Evolutionary conservation across 371 early-diverging fungal species (phyloP).

Genomic region (Fennellomyces sp.): DNA sequence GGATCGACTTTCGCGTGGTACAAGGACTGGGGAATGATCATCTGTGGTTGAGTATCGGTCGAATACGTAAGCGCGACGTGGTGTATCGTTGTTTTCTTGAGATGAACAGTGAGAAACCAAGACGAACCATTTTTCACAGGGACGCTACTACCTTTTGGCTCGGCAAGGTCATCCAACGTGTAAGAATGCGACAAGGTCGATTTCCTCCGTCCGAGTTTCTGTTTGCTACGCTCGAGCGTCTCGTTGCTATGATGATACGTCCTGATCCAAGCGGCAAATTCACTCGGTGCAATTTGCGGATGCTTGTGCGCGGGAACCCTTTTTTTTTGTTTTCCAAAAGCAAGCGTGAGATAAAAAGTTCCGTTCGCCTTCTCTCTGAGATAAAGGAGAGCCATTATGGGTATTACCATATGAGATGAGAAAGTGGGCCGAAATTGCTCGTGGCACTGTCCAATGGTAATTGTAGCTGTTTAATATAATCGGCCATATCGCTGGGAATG

Average conservation of each 20-base stretch:
- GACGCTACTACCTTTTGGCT: too few species aligned
- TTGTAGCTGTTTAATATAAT: not conserved
- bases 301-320: constrained; percentile 34
- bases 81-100: not conserved
- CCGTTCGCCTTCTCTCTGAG: not conserved
- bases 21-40: constrained; percentile 14
- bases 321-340: not conserved
- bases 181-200: not conserved
- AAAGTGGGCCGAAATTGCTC: not conserved
- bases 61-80: constrained; percentile 8
- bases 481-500: constrained; percentile 1
- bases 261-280: constrained; percentile 25
- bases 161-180: not conserved
- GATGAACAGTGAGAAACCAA: not conserved
- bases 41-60: constrained; percentile 13
- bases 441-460: not conserved
- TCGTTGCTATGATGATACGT: constrained; percentile 27
- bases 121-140: too few species aligned
- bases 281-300: constrained; percentile 29
- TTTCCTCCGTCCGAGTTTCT: not conserved
- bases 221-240: constrained; percentile 9
- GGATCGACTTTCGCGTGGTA: constrained; percentile 15
- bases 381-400: too few species aligned
- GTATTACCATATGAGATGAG: constrained; percentile 10
- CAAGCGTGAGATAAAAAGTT: not conserved